Evolutionary conservation across 1,139 yeast species (phyloP), one percentile per base, ranked within the genome.

Genomic region (Candida glucosophila): DNA sequence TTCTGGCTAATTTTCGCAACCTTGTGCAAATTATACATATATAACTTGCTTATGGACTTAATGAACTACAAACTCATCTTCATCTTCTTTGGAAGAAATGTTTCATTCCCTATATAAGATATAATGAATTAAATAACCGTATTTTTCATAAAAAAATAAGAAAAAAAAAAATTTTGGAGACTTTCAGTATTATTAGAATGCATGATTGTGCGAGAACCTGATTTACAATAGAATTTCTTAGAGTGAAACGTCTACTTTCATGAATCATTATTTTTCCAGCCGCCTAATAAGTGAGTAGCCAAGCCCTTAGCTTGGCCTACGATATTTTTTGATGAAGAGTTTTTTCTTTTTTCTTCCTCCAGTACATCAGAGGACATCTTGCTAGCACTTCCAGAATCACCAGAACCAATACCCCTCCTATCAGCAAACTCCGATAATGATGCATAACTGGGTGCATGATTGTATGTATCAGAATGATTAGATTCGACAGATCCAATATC

Each of bases 381-480:
- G 12, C 18, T 24, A 17, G n/a, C 14, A 5, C 18, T 22, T 9
- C 22, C 24, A n/a, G 11, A 15, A 12, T 15, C 19, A 15, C 44
- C 54, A 5, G 53, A 49, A 12, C 43, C 40, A 23, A 59, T 56
- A 5, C 67, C 66, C 34, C 48, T 60, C 27, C 45, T 52, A 8
- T 66, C 75, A 3, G 77, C 77, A 13, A 71, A 72, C 35, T 67
- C 71, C 25, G 72, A 66, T 20, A 69, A 47, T 7, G 73, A 57
- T 23, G 56, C 52, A 36, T 59, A 61, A 29, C 61, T 57, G 15
- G 47, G 37, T 12, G 33, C 30, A 5, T 37, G 34, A 14, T 29
- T 30, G 5, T 14, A 18, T 9, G 25, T 25, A 11, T 7, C 12
- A 3, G 51, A 44, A 15, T 55, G 63, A n/a, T 49, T 58, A 10